Conservation (phyloP, 75 land plant species). For the Sequoia sempervirens region DNA sequence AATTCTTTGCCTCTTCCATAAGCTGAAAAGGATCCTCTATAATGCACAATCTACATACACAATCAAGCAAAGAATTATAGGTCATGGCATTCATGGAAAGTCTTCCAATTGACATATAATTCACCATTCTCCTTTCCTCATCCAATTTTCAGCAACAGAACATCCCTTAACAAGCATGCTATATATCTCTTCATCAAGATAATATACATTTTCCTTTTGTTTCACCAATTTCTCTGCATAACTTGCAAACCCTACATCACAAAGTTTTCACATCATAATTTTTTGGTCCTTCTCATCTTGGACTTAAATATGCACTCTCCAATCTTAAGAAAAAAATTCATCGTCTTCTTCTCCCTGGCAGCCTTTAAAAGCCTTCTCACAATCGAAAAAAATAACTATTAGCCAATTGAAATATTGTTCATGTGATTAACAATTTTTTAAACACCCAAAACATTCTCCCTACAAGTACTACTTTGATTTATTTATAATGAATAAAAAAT, state of each 20-base stretch:
- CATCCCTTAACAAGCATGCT: constrained; percentile 33
- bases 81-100: constrained; percentile 35
- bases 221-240: constrained; percentile 54
- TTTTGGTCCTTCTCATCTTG: constrained; percentile 21
- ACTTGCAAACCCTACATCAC: constrained; percentile 36
- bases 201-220: constrained; percentile 26
- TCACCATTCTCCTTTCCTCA: constrained; percentile 41
- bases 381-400: no score
- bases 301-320: constrained; percentile 32
- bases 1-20: constrained; percentile 36
- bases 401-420: no score
- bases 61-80: constrained; percentile 52
- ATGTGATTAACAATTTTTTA: no score
- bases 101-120: constrained; percentile 49
- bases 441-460: no score
- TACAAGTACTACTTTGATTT: no score
- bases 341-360: constrained; percentile 29
- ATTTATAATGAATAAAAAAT: no score
- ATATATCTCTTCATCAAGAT: constrained; percentile 44
- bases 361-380: constrained; percentile 35
- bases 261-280: constrained; percentile 30
- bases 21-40: constrained; percentile 51
- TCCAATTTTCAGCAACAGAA: constrained; percentile 40
- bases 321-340: constrained; percentile 36
- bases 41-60: constrained; percentile 49